Conservation (phyloP, 208 protist species). For the Blechomonas ayalai region DNA sequence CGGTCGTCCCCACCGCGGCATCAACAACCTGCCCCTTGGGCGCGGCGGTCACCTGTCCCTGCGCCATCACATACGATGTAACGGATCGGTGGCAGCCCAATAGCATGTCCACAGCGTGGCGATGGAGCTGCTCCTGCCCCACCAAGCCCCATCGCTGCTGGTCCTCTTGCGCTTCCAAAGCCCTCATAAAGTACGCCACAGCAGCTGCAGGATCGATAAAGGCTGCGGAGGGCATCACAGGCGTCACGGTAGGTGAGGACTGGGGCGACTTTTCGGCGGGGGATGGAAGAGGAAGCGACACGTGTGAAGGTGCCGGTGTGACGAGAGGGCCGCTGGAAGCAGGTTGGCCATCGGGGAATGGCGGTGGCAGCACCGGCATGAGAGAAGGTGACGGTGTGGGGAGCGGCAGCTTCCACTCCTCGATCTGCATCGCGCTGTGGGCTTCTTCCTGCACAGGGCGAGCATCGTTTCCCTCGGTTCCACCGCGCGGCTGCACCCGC, state of each 20-base stretch:
- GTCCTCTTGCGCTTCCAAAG: background rate
- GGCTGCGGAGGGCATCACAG: background rate
- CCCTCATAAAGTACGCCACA: background rate
- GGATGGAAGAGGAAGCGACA: background rate
- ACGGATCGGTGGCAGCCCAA: slow-evolving; percentile 13
- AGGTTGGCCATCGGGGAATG: too few relatives aligned
- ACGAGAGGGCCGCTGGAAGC: too few relatives aligned
- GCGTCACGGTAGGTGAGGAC: background rate
- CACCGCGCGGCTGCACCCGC: background rate
- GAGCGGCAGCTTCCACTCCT: too few relatives aligned
- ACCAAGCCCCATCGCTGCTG: background rate
- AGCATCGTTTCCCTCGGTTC: too few relatives aligned
- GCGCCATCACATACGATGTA: background rate
- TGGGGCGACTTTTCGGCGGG: background rate
- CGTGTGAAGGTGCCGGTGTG: too few relatives aligned
- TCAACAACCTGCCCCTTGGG: too few relatives aligned
- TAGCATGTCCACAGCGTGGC: slow-evolving; percentile 9
- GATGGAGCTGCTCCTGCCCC: slow-evolving; percentile 16
- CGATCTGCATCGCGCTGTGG: too few relatives aligned
- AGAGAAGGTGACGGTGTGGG: too few relatives aligned
- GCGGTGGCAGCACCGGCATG: too few relatives aligned
- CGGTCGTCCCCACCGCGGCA: too few relatives aligned
- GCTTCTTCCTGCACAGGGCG: too few relatives aligned
- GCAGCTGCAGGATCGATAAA: background rate
- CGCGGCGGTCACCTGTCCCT: too few relatives aligned